Percentiles rank a stretch among this genome's conserved stretches.
Conservation (phyloP, 2,329 filamentous ascomycete genomes). For the Beauveria rudraprayagi region DNA sequence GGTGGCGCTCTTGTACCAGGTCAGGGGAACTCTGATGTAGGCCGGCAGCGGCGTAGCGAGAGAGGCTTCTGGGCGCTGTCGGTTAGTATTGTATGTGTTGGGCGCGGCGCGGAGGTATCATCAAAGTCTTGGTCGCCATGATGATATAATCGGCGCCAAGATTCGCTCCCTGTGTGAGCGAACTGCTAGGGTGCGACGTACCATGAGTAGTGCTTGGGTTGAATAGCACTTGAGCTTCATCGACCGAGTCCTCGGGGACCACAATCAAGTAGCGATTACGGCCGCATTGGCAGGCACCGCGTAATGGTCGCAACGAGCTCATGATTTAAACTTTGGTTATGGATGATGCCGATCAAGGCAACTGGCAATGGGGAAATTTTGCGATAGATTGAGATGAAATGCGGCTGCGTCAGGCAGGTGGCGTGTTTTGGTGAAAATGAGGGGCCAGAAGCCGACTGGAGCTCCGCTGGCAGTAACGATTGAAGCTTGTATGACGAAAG, state of each 20-base stretch:
- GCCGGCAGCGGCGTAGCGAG: constrained; percentile 67
- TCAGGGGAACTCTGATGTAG: constrained; percentile 74
- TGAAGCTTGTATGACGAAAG: constrained; percentile 7
- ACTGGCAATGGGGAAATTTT: constrained; percentile 2
- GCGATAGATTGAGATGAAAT: background rate
- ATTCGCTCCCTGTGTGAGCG: no score
- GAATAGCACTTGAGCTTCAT: constrained; percentile 62
- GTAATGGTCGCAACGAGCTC: constrained; percentile 48
- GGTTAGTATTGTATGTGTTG: background rate
- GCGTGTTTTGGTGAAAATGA: constrained; percentile 4
- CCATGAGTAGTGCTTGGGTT: constrained; percentile 62
- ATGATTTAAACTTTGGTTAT: constrained; percentile 22
- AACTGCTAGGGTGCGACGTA: constrained; percentile 40
- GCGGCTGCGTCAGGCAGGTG: background rate
- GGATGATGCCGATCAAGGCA: background rate
- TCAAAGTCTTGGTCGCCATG: background rate
- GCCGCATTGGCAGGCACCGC: constrained; percentile 76
- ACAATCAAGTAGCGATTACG: constrained; percentile 73
- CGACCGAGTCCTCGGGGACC: constrained; percentile 49
- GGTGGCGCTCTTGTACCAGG: constrained; percentile 72
- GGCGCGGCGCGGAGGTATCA: background rate
- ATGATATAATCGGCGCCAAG: background rate
- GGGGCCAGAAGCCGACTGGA: background rate
- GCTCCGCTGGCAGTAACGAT: background rate
- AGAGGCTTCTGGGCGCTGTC: constrained; percentile 43